Evolutionary conservation across 495 filamentous ascomycete species (phyloP), one percentile per base, ranked within the genome.

Genomic region (Poronia punctata): DNA sequence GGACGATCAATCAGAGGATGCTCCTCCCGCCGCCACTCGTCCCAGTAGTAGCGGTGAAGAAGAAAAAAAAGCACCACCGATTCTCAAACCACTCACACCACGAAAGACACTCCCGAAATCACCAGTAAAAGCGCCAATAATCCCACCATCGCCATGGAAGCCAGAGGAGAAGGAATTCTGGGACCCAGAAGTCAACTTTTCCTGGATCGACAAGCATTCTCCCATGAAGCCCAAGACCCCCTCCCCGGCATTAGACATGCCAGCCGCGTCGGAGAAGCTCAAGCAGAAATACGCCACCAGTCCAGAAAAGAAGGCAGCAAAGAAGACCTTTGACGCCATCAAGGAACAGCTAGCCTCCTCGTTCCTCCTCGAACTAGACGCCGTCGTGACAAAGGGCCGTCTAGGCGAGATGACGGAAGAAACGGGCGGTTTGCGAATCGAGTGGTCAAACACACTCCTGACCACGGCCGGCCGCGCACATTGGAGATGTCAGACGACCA

Each of bases 381-480:
- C 65, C 1, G 65, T 55, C 19, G 76, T 95, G 50, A 74, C 78
- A 0, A 57, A 65, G 7, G 79, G 80, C n/a, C 54, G 78, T 38
- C 67, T 98, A 11, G 59, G 62, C 7, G 41, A 62, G 29, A 62
- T 88, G 27, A 68, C 84, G 1, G 67, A 69, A 11, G 49, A 64
- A 0, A 85, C 84, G 1, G 88, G 88, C 35, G 92, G 92, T 6
- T 70, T 96, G 21, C 74, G 71, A 30, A 72, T 97, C 29, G 57
- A 74, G 26, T 98, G 92, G 92, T 84, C 73, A 50, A 89, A 88
- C 44, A 89, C 76, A 11, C 77, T 98, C 19, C 79, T 79, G 36
- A 86, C 80, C 3, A 97, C 92, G 2, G 92, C 92, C 20, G 92
- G 92, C 1, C 75, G 85, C 21, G 90, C 90, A 16, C 82, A 77